A percentile compares a stretch with the other conserved stretches of the same genome.
phyloP scores from a whole-genome alignment of 2,329 filamentous ascomycete species.

The Botrytis fabae region DNA sequence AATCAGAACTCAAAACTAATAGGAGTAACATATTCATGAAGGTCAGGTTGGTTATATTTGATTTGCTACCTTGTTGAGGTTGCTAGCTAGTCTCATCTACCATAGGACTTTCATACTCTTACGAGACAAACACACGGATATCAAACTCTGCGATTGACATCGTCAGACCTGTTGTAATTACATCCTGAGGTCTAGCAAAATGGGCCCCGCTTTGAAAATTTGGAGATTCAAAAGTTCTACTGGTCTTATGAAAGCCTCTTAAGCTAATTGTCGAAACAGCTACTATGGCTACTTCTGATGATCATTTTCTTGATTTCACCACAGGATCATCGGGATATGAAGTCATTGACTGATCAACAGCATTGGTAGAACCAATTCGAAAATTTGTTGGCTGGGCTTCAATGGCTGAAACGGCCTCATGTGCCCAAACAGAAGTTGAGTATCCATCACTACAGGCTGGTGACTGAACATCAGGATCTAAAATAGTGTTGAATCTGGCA shows the following conservation, averaged over 20 bases:
- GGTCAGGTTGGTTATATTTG: too few species aligned
- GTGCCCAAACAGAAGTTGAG: background rate
- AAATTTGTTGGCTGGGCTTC: background rate
- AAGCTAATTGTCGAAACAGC: too few species aligned
- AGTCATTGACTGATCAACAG: background rate
- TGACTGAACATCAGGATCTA: background rate
- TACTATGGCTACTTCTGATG: background rate
- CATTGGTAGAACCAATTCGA: background rate
- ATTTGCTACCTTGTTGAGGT: too few species aligned
- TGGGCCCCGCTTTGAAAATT: background rate
- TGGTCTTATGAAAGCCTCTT: background rate
- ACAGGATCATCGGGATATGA: background rate
- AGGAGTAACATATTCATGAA: too few species aligned
- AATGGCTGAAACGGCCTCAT: background rate
- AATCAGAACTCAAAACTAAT: too few species aligned
- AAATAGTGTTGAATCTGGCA: too few species aligned
- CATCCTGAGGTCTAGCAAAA: background rate
- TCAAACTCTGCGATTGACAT: background rate
- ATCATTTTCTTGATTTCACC: background rate
- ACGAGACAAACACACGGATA: background rate
- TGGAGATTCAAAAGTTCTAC: background rate
- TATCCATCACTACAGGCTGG: background rate
- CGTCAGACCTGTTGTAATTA: fast-evolving
- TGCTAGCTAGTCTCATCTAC: too few species aligned
- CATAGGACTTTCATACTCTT: too few species aligned